These are phyloP conservation scores for Paraleonurus japonicus DNA, from an alignment of 257 asterid species.

Conservation along the genomic window DNA sequence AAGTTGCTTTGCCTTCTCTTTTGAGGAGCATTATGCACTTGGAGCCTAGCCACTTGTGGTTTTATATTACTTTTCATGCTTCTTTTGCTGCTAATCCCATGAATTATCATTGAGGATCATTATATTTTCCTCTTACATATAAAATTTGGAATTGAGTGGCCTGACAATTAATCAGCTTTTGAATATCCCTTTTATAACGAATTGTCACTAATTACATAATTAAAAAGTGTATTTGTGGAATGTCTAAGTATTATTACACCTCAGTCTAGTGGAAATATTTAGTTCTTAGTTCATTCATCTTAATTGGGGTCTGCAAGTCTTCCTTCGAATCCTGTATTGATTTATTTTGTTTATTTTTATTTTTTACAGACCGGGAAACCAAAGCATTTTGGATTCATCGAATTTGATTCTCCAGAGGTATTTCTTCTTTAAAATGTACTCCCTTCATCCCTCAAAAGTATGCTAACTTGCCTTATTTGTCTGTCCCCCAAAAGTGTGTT, in stretches of 20 bases:
- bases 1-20: not conserved
- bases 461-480: too few relatives aligned
- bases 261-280: not conserved
- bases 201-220: not conserved
- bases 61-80: not conserved
- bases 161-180: not conserved
- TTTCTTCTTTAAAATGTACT: conserved; percentile 12
- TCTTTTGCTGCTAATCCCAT: not conserved
- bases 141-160: not conserved
- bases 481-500: too few relatives aligned
- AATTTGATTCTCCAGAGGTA: conserved; percentile 88
- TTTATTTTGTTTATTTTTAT: conserved; percentile 9
- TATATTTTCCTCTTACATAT: not conserved
- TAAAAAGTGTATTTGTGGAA: not conserved
- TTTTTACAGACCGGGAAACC: conserved; percentile 83
- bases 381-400: conserved; percentile 91
- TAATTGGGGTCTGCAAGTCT: not conserved
- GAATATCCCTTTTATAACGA: not conserved
- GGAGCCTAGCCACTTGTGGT: not conserved
- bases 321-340: conserved; percentile 15
- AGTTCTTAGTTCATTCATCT: not conserved
- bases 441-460: too few relatives aligned
- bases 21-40: not conserved
- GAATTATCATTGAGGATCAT: not conserved
- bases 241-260: not conserved